phyloP scores from a whole-genome alignment of 805 yeast species.

The Candida orba region DNA sequence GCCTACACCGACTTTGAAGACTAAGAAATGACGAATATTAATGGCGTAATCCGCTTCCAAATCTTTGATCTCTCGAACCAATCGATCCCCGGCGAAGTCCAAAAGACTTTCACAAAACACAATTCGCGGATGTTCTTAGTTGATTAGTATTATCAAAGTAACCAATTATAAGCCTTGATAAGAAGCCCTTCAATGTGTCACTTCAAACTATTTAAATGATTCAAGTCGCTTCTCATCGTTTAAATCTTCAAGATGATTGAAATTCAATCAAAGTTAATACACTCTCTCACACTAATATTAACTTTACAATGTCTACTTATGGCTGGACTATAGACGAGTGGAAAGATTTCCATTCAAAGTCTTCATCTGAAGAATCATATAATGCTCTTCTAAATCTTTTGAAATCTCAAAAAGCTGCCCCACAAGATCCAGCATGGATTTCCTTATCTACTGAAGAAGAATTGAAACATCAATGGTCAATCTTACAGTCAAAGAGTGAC shows the following conservation, averaged over 20 bases:
- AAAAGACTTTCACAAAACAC: background rate
- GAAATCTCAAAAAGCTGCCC: constrained; percentile 36
- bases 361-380: constrained; percentile 57
- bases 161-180: background rate
- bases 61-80: background rate
- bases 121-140: background rate
- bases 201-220: background rate
- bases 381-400: constrained; percentile 39
- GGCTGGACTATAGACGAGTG: constrained; percentile 86
- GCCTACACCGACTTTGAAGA: background rate
- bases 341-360: constrained; percentile 57
- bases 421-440: constrained; percentile 87
- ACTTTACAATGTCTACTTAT: constrained; percentile 13
- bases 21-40: background rate
- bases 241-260: background rate
- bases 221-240: background rate
- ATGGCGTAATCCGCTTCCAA: background rate
- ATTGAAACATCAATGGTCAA: constrained; percentile 69
- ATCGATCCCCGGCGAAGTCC: background rate
- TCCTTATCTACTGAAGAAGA: constrained; percentile 60
- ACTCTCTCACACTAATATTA: background rate
- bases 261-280: background rate
- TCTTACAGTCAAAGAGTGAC: constrained; percentile 54
- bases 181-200: background rate
- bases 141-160: background rate